These are phyloP conservation scores for Fusarium sp. DNA, from an alignment of 2,329 filamentous ascomycete genomes.

Conservation along the genomic window DNA sequence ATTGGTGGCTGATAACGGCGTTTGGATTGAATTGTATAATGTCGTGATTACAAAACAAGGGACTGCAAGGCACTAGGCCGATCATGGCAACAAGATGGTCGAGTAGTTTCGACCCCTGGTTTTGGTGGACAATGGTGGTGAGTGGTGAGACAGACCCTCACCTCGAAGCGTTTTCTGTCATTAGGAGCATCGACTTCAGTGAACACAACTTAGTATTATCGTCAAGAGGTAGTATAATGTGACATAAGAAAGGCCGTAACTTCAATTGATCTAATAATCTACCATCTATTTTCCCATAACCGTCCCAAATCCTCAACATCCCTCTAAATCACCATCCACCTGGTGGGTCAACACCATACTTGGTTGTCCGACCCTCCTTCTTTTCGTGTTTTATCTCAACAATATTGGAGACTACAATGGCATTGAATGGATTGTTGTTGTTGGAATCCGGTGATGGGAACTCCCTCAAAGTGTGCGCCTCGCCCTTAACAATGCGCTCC, in stretches of 20 bases:
- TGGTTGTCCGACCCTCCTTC: conserved; percentile 17
- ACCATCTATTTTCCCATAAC: background rate
- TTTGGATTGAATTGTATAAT: background rate
- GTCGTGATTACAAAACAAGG: background rate
- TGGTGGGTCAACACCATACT: background rate
- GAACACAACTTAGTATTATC: background rate
- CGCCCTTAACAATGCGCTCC: conserved; percentile 54
- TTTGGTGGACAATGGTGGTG: background rate
- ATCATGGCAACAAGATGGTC: background rate
- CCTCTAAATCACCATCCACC: conserved; percentile 25
- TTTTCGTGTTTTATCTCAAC: conserved; percentile 48
- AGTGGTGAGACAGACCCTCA: background rate
- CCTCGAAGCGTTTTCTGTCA: background rate
- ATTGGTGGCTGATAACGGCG: background rate
- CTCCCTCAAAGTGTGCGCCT: conserved; percentile 49
- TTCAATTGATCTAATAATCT: background rate
- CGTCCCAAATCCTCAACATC: background rate
- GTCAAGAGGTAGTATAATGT: background rate
- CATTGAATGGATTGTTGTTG: conserved; percentile 31
- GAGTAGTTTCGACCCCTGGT: background rate
- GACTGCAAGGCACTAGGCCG: background rate
- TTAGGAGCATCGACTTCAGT: background rate
- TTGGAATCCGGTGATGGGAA: conserved; percentile 10
- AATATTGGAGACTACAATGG: conserved; percentile 54
- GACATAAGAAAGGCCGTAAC: background rate